Conservation (phyloP, 352 stramenopile genomes). For the Albugo laibachii region DNA sequence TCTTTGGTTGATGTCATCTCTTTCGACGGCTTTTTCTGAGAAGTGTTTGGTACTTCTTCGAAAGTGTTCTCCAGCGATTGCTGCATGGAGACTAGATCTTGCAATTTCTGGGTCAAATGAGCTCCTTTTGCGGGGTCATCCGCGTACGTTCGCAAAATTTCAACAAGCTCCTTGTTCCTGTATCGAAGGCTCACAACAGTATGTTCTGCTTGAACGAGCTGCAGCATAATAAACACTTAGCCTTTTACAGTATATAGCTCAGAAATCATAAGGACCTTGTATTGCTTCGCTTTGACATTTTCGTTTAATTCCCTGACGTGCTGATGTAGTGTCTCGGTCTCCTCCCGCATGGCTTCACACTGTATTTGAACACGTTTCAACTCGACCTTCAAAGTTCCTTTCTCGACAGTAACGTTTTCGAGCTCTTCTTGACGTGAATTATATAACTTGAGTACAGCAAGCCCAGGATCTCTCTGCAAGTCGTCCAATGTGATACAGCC, state of each 20-base stretch:
- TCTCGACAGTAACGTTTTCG: conserved; percentile 35
- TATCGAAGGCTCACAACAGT: conserved; percentile 22
- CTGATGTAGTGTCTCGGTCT: conserved; percentile 18
- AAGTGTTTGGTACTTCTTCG: not conserved
- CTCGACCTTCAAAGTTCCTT: conserved; percentile 27
- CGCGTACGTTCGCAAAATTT: conserved; percentile 8
- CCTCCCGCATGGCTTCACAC: conserved; percentile 17
- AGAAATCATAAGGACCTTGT: too few relatives aligned
- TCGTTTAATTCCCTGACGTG: conserved; percentile 22
- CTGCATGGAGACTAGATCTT: conserved; percentile 14
- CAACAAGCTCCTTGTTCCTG: conserved; percentile 34
- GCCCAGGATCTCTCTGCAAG: conserved; percentile 19
- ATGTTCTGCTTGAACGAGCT: conserved; percentile 8
- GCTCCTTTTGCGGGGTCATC: too few relatives aligned
- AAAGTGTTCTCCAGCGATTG: conserved; percentile 13
- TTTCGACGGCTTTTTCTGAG: conserved; percentile 14
- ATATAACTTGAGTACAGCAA: conserved; percentile 28
- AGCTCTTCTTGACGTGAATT: conserved; percentile 33
- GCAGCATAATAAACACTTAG: not conserved
- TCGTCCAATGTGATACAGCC: conserved; percentile 20
- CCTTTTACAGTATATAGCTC: not conserved
- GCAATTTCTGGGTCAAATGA: not conserved
- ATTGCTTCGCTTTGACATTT: conserved; percentile 10
- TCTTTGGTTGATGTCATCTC: conserved; percentile 17
- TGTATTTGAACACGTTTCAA: conserved; percentile 24